A percentile compares a stretch with the other conserved stretches of the same genome.
Evolutionary conservation across 495 filamentous ascomycete genomes (phyloP).

Genomic region (Talaromyces thailandensis): DNA sequence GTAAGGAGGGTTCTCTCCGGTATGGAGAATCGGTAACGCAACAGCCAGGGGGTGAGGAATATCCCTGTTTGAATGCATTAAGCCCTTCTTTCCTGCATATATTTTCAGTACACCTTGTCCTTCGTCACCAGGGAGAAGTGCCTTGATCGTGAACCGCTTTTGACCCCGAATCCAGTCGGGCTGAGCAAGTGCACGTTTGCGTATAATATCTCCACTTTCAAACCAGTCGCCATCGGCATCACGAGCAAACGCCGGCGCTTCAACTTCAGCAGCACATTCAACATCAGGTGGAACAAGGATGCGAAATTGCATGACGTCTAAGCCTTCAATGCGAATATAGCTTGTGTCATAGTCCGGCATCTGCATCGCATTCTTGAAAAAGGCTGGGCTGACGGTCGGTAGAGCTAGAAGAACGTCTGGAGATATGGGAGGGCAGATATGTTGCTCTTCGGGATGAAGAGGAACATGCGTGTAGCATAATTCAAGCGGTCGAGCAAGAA

Average conservation of each 20-base stretch:
- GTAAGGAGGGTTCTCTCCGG: conserved; percentile 84
- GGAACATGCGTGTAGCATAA: conserved; percentile 94
- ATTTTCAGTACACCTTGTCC: conserved; percentile 84
- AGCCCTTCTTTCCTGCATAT: conserved; percentile 84
- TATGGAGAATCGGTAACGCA: conserved; percentile 83
- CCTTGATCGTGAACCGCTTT: conserved; percentile 90
- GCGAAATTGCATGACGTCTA: conserved; percentile 87
- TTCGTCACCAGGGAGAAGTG: conserved; percentile 81
- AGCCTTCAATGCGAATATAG: conserved; percentile 71
- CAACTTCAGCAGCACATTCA: conserved; percentile 89
- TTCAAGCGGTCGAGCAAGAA: conserved; percentile 76
- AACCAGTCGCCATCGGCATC: conserved; percentile 89
- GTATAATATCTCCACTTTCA: conserved; percentile 80
- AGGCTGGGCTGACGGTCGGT: conserved; percentile 76
- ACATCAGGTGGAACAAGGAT: conserved; percentile 80
- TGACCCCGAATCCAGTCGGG: conserved; percentile 80
- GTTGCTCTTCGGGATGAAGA: conserved; percentile 74
- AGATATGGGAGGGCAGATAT: conserved; percentile 80
- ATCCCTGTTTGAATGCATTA: conserved; percentile 93
- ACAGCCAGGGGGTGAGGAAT: conserved; percentile 89
- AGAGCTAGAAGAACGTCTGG: conserved; percentile 77
- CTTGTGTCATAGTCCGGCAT: conserved; percentile 90
- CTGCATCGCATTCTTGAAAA: conserved; percentile 69
- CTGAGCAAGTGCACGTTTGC: conserved; percentile 81
- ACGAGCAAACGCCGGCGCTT: conserved; percentile 66